A percentile compares a stretch with the other conserved stretches of the same genome.
Evolutionary conservation across 2,329 filamentous ascomycete genomes (phyloP).

Genomic region (Claviceps sp.): DNA sequence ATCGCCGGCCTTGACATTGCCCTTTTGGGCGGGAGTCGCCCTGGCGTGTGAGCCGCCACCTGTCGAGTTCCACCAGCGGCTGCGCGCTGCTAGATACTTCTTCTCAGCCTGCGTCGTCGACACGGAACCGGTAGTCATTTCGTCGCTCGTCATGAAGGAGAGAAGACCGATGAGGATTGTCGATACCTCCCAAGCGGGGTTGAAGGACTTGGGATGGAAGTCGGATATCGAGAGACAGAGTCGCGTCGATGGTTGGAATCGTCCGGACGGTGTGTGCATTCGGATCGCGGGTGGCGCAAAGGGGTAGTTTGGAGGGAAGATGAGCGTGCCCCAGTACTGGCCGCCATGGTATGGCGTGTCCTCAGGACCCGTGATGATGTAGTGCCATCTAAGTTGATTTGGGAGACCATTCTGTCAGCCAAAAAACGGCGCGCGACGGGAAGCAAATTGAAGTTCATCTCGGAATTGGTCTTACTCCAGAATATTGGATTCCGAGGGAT

Average conservation of each 20-base stretch:
- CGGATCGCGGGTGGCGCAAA: conserved; percentile 95
- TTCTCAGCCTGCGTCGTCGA: conserved; percentile 66
- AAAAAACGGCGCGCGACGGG: not conserved
- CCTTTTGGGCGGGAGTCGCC: conserved; percentile 42
- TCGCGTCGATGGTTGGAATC: conserved; percentile 84
- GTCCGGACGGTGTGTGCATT: conserved; percentile 95
- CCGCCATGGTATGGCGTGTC: conserved; percentile 87
- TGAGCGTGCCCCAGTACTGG: conserved; percentile 95
- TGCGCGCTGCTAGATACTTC: conserved; percentile 60
- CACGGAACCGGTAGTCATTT: conserved; percentile 93
- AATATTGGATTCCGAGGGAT: conserved; percentile 83
- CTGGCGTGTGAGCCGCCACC: conserved; percentile 64
- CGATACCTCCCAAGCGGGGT: conserved; percentile 94
- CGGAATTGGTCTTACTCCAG: conserved; percentile 47
- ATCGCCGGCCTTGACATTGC: conserved; percentile 82
- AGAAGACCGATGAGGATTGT: conserved; percentile 90
- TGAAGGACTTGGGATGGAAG: conserved; percentile 96
- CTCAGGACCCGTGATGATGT: conserved; percentile 88
- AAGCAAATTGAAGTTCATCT: too few species aligned
- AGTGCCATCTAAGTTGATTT: conserved; percentile 57
- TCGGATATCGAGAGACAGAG: conserved; percentile 94
- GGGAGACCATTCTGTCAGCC: conserved; percentile 5
- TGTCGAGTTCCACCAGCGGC: conserved; percentile 94
- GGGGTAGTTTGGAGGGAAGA: conserved; percentile 92
- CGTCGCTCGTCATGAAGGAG: conserved; percentile 96